Evolutionary conservation across 148 eudicot genomes (phyloP).

Genomic region (Nepenthes gracilis): DNA sequence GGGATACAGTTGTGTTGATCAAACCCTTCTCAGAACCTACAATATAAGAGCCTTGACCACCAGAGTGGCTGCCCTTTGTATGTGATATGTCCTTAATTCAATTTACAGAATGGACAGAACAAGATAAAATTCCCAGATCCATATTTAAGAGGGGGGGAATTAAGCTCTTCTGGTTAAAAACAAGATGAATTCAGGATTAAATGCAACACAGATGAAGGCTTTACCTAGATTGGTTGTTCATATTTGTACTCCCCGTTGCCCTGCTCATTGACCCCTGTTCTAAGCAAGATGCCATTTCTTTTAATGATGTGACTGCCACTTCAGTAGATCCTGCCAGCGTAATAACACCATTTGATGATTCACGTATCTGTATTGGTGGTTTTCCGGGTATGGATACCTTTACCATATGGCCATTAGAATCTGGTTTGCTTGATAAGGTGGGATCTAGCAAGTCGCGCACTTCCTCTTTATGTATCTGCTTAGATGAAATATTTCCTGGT

Average conservation of each 20-base stretch:
- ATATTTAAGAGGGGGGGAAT: too few relatives aligned
- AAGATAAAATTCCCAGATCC: too few relatives aligned
- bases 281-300: constrained; percentile 92
- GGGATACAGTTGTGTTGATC: too few relatives aligned
- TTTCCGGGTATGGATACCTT: constrained; percentile 69
- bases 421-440: constrained; percentile 42
- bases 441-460: constrained; percentile 88
- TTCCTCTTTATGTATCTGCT: constrained; percentile 97
- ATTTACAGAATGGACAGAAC: too few relatives aligned
- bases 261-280: constrained; percentile 95
- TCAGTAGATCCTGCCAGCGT: constrained; percentile 97
- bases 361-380: constrained; percentile 94
- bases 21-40: too few relatives aligned
- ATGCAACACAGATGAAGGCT: not conserved
- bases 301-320: constrained; percentile 65
- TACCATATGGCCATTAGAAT: constrained; percentile 47
- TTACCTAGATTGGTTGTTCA: constrained; percentile 96
- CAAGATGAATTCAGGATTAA: too few relatives aligned
- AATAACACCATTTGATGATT: constrained; percentile 89
- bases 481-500: constrained; percentile 9
- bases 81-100: too few relatives aligned
- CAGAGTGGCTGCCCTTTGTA: too few relatives aligned
- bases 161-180: too few relatives aligned
- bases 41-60: too few relatives aligned
- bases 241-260: constrained; percentile 98